A percentile compares a stretch with the other conserved stretches of the same genome.
Conservation (phyloP, 805 yeast genomes). For the Saccharomycodes ludwigii region DNA sequence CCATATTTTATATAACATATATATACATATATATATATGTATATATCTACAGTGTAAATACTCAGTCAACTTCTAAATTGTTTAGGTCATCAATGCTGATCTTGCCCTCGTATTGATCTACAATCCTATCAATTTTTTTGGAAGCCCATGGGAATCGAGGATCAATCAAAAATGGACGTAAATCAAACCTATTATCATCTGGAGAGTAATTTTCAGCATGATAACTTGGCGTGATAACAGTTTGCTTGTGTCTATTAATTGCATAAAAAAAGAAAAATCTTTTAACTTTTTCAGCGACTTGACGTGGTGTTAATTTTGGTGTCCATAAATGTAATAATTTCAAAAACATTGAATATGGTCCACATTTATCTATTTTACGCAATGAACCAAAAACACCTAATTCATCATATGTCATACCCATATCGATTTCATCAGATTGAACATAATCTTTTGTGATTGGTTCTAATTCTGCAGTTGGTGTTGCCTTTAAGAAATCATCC, state of each 20-base stretch:
- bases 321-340: conserved; percentile 89
- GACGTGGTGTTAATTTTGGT: conserved; percentile 65
- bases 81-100: conserved; percentile 8
- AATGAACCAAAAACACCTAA: conserved; percentile 80
- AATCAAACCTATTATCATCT: conserved; percentile 91
- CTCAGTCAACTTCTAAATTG: conserved; percentile 1
- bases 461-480: conserved; percentile 96
- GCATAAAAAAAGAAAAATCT: conserved; percentile 89
- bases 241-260: conserved; percentile 91
- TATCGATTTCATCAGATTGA: conserved; percentile 92
- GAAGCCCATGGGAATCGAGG: conserved; percentile 87
- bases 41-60: neutral
- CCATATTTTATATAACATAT: neutral
- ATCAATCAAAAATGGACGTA: conserved; percentile 88
- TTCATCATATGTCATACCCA: conserved; percentile 98
- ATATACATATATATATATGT: neutral
- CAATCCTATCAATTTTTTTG: conserved; percentile 73
- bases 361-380: conserved; percentile 87
- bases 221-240: conserved; percentile 92
- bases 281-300: conserved; percentile 87
- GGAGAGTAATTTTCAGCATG: conserved; percentile 98
- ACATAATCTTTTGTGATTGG: conserved; percentile 89
- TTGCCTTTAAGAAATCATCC: conserved; percentile 69
- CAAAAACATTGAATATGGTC: conserved; percentile 91
- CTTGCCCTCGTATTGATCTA: conserved; percentile 40